Base-by-base conservation (phyloP, 2,329 filamentous ascomycete species). In the Fusarium sp. region DNA sequence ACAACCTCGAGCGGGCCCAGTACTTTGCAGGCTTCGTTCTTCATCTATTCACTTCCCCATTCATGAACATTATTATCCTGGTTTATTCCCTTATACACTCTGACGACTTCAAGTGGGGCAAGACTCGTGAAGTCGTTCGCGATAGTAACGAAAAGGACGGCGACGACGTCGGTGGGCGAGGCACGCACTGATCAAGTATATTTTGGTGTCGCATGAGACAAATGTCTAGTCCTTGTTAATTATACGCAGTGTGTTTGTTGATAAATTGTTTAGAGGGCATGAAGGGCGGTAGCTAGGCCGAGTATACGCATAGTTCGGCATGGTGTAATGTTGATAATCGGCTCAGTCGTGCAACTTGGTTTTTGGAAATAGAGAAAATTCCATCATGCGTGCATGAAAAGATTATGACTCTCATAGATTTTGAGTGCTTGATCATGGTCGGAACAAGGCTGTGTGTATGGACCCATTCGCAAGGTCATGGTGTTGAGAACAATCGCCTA, bases 31-130 rank as follows among this genome's bases (percentile, higher is more conserved):
- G 83, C 13, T 85, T 79, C 69, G 78, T 83, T 63, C 66, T 84
- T 35, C 83, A 85, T 54, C 70, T 85, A 2, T 65, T 80, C 16
- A 80, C 81, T 2, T 84, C 83, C 2, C 84, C 85, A 0, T 83
- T 86, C 54, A 80, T 86, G 73, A 86, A 86, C 74, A 82, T 86
- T 29, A 77, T 84, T 42, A 81, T 86, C 35, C 68, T 86, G 14
- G 70, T 82, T 2, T 86, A 85, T 66, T 85, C 85, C 1, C 78
- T 86, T 20, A 77, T 83, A 52, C 78, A 85, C 61, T 82, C 84
- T 7, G 84, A 86, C 65, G 83, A 85, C 72, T 86, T 86, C 77
- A 84, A 83, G 66, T 86, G 85, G 85, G 85, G 85, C 18, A 86
- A 86, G 78, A 86, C 85, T 1, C 77, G 83, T 2, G 82, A 84